These are phyloP conservation scores for Leccinellum rugosiceps DNA, from an alignment of 768 basidiomycete genomes.

Conservation along the genomic window DNA sequence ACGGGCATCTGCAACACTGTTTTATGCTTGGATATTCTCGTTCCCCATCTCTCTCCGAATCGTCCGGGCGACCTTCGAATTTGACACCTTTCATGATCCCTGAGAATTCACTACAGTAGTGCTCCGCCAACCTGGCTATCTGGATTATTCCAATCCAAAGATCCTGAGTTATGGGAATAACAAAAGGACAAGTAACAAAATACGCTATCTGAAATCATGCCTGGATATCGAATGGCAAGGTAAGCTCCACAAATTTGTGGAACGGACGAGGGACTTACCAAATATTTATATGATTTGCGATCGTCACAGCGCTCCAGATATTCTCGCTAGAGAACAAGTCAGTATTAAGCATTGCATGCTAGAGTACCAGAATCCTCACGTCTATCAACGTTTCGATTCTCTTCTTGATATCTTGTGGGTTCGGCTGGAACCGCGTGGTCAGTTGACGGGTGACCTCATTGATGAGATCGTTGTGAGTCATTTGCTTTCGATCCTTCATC, in stretches of 20 bases:
- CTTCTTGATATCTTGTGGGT: conserved; percentile 86
- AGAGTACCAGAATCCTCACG: conserved; percentile 41
- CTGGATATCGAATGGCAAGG: conserved; percentile 3
- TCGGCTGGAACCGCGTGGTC: conserved; percentile 79
- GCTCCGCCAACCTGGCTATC: neutral
- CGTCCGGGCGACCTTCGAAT: neutral
- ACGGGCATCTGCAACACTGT: neutral
- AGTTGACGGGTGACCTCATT: conserved; percentile 90
- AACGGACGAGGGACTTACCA: conserved; percentile 35
- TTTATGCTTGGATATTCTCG: too few species aligned
- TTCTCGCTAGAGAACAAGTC: conserved; percentile 59
- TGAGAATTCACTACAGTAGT: neutral
- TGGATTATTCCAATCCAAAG: neutral
- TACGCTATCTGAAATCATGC: conserved; percentile 21
- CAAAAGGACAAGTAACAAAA: neutral
- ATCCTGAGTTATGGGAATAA: neutral
- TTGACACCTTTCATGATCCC: too few species aligned
- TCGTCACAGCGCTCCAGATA: conserved; percentile 90
- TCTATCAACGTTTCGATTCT: conserved; percentile 92
- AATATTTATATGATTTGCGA: conserved; percentile 84
- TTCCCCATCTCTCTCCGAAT: neutral
- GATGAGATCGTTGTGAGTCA: conserved; percentile 85
- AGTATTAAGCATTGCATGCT: neutral
- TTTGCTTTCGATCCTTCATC: conserved; percentile 93
- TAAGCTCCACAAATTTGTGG: conserved; percentile 1